These are phyloP conservation scores for Bipolaris bicolor DNA, from an alignment of 2,329 filamentous ascomycete genomes.

Conservation along the genomic window DNA sequence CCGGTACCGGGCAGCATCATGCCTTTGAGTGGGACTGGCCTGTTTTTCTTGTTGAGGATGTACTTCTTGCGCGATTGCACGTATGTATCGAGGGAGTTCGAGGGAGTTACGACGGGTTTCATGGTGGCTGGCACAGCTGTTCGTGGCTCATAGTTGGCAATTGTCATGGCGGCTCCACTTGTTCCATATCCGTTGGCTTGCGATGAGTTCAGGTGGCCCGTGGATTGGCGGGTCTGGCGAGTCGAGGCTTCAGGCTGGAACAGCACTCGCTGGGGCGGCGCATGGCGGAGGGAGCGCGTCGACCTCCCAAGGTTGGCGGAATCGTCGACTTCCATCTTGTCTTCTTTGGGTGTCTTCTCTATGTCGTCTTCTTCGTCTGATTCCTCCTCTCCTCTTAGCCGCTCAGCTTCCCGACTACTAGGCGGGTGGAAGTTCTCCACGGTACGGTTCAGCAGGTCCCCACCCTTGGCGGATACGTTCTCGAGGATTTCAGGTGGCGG, in stretches of 20 bases:
- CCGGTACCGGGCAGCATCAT: slow-evolving; percentile 69
- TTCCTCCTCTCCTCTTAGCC: slow-evolving; percentile 59
- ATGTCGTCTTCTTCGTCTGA: slow-evolving; percentile 54
- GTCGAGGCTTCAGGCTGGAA: slow-evolving; percentile 81
- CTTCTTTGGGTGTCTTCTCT: slow-evolving; percentile 57
- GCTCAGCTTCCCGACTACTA: slow-evolving; percentile 56
- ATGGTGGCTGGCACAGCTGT: slow-evolving; percentile 68
- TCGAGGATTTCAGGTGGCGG: slow-evolving; percentile 89
- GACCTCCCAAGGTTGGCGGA: slow-evolving; percentile 52
- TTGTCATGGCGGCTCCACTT: slow-evolving; percentile 59
- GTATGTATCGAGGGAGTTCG: slow-evolving; percentile 74
- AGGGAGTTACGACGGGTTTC: slow-evolving; percentile 75
- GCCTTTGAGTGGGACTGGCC: slow-evolving; percentile 50
- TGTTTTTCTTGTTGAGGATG: slow-evolving; percentile 53
- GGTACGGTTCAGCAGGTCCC: slow-evolving; percentile 77
- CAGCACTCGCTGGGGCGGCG: slow-evolving; percentile 82
- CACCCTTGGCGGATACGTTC: slow-evolving; percentile 78
- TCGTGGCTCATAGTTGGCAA: slow-evolving; percentile 73
- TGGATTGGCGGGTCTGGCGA: slow-evolving; percentile 65
- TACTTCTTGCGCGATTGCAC: slow-evolving; percentile 62
- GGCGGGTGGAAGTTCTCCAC: slow-evolving; percentile 71
- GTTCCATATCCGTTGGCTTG: slow-evolving; percentile 51
- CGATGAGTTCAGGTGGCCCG: slow-evolving; percentile 50
- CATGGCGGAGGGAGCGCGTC: slow-evolving; percentile 68
- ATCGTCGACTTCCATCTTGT: slow-evolving; percentile 59